Conservation (phyloP, 2,329 filamentous ascomycete species). For the Penicillium sp. region DNA sequence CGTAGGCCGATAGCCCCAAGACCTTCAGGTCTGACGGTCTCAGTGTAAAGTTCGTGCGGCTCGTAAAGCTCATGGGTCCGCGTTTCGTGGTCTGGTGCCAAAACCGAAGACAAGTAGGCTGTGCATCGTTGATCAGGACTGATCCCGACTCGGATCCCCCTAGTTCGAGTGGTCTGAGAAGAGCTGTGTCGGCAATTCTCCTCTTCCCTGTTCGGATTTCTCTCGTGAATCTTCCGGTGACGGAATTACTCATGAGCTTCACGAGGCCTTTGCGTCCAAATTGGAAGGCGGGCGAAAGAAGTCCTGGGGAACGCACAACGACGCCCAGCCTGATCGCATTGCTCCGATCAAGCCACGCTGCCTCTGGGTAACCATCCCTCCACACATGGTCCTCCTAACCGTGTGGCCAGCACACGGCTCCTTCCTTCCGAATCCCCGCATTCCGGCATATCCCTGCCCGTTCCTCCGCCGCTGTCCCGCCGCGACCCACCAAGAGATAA, state of each 20-base stretch:
- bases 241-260: background rate
- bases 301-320: constrained; percentile 4
- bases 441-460: constrained; percentile 10
- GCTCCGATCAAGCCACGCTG: constrained; percentile 14
- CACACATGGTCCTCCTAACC: constrained; percentile 20
- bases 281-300: background rate
- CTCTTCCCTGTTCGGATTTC: background rate
- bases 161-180: no score
- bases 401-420: constrained; percentile 27
- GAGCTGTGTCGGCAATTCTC: no score
- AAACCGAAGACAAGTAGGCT: constrained; percentile 13
- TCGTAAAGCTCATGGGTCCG: constrained; percentile 34
- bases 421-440: constrained; percentile 14
- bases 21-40: constrained; percentile 12
- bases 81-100: constrained; percentile 30
- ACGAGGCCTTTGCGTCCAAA: background rate
- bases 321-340: constrained; percentile 7
- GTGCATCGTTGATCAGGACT: constrained; percentile 12
- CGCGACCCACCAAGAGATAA: background rate
- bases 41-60: constrained; percentile 30
- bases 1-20: constrained; percentile 17
- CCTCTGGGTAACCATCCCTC: constrained; percentile 10
- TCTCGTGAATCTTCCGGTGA: background rate
- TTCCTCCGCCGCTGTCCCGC: background rate
- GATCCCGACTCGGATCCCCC: constrained; percentile 1